phyloP scores from a whole-genome alignment of 1,284 basidiomycete species.

The Heterobasidion parviporum region DNA sequence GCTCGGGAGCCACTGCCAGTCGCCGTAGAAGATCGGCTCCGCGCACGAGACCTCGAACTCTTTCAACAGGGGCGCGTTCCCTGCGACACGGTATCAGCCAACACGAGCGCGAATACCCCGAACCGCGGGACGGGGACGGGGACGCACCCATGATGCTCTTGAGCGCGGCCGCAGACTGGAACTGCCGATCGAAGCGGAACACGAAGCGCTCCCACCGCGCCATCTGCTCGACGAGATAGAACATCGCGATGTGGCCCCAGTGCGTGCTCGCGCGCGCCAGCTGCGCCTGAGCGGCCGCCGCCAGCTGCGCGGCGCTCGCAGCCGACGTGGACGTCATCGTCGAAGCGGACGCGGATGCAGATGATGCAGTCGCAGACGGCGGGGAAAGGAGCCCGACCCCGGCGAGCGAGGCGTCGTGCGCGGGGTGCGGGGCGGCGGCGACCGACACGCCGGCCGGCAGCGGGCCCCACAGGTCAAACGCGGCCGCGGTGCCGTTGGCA shows the following conservation, averaged over 20 bases:
- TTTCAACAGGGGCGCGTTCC: conserved; percentile 58
- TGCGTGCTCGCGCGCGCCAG: conserved; percentile 38
- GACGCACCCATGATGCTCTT: conserved; percentile 57
- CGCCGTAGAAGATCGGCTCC: conserved; percentile 50
- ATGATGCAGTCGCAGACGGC: conserved; percentile 11
- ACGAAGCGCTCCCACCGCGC: conserved; percentile 73
- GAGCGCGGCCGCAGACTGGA: conserved; percentile 59
- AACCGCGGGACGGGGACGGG: not conserved
- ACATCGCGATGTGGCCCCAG: conserved; percentile 73
- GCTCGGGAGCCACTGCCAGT: conserved; percentile 68
- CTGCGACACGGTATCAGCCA: conserved; percentile 22
- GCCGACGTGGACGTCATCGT: too few relatives aligned
- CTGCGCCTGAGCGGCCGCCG: not conserved
- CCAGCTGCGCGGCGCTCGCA: too few relatives aligned
- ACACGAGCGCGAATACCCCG: not conserved
- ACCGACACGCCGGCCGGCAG: too few relatives aligned
- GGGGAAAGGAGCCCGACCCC: not conserved
- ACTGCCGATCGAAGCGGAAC: conserved; percentile 67
- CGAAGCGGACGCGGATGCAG: too few relatives aligned
- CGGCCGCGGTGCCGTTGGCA: too few relatives aligned
- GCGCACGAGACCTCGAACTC: conserved; percentile 72
- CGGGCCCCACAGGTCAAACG: too few relatives aligned
- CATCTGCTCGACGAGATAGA: conserved; percentile 70
- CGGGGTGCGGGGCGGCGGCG: too few relatives aligned
- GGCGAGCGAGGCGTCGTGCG: not conserved